Evolutionary conservation across 2,329 filamentous ascomycete genomes (phyloP), one percentile per base, ranked within the genome.

Genomic region (Daldinia eschscholtzii): DNA sequence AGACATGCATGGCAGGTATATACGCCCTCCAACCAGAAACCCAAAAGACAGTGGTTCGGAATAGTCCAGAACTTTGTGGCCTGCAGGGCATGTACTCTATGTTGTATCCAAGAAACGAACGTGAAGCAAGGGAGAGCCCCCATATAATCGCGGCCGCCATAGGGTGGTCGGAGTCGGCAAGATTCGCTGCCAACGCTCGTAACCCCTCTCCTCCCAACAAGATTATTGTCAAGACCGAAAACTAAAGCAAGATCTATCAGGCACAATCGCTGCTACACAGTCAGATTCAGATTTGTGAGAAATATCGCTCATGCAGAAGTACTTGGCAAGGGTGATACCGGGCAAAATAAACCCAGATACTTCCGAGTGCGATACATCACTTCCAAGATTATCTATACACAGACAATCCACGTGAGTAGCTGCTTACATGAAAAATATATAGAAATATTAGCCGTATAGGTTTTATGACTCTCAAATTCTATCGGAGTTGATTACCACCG

Each of bases 191-290:
- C 53, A 60, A 48, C 50, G 55, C 44, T 52, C 37, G 20, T 20
- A 41, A 5, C 57, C 59, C 56, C 58, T 57, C 48, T 46, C 30
- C 42, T 52, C 52, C 58, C 53, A 63, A 65, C 46, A 39, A 61
- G 58, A 56, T 42, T 28, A 41, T 26, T 42, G n/a, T 37, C 33
- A 28, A 56, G 39, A 56, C 23, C 52, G 30, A 39, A 61, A 15
- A 60, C 23, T 52, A 44, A 61, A 57, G 55, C 28, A n/a, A 68
- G 61, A 68, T 70, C 64, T 64, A 23, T 46, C 57, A 65, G 46
- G 56, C 20, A 57, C 42, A 39, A 37, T 28, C 18, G 13, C 26
- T 52, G 12, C 46, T 58, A 53, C 42, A 59, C 9, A 6, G 55
- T 63, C 59, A 56, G 52, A 39, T 55, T 33, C 46, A 52, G 13